phyloP scores from a whole-genome alignment of 148 eudicot genomes.

The Silene uniflora region DNA sequence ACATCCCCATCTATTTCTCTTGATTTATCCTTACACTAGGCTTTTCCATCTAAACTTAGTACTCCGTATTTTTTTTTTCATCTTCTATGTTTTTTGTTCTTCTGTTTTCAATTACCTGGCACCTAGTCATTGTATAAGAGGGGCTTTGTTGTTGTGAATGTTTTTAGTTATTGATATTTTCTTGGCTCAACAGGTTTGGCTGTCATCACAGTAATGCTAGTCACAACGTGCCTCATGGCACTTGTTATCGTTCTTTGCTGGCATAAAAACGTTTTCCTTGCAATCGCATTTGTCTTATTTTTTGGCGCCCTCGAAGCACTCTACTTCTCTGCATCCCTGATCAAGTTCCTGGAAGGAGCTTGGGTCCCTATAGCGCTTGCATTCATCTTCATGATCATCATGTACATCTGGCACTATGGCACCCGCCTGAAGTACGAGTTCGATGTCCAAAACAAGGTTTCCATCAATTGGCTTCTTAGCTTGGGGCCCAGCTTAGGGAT shows the following conservation, averaged over 20 bases:
- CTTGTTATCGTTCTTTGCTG: conserved; percentile 87
- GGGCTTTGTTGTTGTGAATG: too few species aligned
- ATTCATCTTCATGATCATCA: conserved; percentile 57
- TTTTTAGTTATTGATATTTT: neutral
- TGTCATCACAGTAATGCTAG: conserved; percentile 95
- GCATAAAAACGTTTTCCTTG: conserved; percentile 62
- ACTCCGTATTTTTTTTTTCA: too few species aligned
- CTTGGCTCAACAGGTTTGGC: conserved; percentile 69
- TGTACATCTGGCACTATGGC: conserved; percentile 87
- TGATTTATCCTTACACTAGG: too few species aligned
- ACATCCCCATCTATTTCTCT: too few species aligned
- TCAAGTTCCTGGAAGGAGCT: conserved; percentile 93
- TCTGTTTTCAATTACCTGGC: too few species aligned
- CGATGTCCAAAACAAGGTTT: conserved; percentile 86
- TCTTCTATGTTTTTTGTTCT: too few species aligned
- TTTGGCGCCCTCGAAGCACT: conserved; percentile 89
- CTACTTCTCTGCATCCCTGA: conserved; percentile 84
- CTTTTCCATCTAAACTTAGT: too few species aligned
- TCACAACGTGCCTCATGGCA: conserved; percentile 96
- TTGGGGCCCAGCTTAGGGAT: conserved; percentile 80
- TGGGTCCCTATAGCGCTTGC: conserved; percentile 94
- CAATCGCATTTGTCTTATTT: conserved; percentile 61
- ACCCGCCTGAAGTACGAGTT: conserved; percentile 69
- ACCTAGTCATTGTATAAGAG: too few species aligned
- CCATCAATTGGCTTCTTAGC: conserved; percentile 86